Evolutionary conservation across 257 asterid genomes (phyloP).

Genomic region (Scutellaria barbata): DNA sequence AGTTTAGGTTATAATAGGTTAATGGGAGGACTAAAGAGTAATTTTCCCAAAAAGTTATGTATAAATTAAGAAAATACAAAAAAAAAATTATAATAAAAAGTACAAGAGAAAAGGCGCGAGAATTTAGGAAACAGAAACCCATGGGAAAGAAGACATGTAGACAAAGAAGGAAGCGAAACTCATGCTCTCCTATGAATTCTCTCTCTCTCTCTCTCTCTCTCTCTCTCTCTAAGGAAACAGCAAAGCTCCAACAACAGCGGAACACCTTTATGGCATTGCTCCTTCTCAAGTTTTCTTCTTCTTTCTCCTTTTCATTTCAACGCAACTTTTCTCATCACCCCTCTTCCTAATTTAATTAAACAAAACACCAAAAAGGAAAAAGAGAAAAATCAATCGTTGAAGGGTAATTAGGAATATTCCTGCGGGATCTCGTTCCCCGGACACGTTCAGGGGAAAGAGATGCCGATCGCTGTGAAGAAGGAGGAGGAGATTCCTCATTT

Average conservation of each 20-base stretch:
- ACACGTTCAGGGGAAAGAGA: conserved; percentile 46
- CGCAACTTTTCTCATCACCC: neutral
- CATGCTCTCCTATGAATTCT: conserved; percentile 31
- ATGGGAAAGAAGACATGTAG: neutral
- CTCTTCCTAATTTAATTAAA: too few relatives aligned
- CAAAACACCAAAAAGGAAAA: too few relatives aligned
- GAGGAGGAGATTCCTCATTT: conserved; percentile 22
- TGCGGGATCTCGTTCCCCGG: conserved; percentile 51
- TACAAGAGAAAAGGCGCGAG: neutral
- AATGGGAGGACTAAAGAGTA: too few relatives aligned
- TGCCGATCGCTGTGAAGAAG: conserved; percentile 44
- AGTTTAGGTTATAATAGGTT: too few relatives aligned
- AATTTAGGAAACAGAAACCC: neutral
- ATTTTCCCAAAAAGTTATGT: too few relatives aligned
- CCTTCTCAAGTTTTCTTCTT: conserved; percentile 34
- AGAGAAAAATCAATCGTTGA: neutral
- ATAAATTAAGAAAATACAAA: too few relatives aligned
- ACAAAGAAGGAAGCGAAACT: conserved; percentile 4
- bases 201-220: neutral
- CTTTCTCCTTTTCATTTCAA: conserved; percentile 10
- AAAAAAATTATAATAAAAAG: too few relatives aligned
- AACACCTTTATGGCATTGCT: conserved; percentile 30
- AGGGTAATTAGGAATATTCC: conserved; percentile 29
- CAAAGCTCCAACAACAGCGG: neutral
- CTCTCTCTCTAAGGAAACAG: neutral